phyloP scores from a whole-genome alignment of 2,329 filamentous ascomycete species.

The Metarhizium brunneum region DNA sequence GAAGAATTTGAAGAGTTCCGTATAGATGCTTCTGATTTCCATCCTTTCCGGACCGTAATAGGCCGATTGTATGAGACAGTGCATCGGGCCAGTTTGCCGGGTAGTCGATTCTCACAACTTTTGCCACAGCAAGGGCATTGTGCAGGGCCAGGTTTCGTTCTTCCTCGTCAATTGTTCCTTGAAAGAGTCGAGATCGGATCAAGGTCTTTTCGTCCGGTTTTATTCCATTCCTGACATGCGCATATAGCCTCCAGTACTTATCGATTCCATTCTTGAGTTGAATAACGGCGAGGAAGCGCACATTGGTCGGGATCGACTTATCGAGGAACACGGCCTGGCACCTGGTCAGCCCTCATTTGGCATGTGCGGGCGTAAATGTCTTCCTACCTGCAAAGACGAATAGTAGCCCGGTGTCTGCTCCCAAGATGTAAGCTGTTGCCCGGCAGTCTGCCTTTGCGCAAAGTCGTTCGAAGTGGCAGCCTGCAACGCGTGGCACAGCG shows the following conservation, averaged over 20 bases:
- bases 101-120: constrained; percentile 83
- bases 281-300: constrained; percentile 84
- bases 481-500: constrained; percentile 56
- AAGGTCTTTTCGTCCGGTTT: constrained; percentile 65
- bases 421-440: constrained; percentile 64
- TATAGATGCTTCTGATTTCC: constrained; percentile 57
- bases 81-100: constrained; percentile 73
- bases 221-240: constrained; percentile 49
- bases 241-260: constrained; percentile 74
- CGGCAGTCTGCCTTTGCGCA: constrained; percentile 55
- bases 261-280: constrained; percentile 96
- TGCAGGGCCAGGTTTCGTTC: constrained; percentile 71
- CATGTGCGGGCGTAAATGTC: constrained; percentile 1
- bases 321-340: constrained; percentile 70
- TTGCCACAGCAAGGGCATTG: constrained; percentile 79
- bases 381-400: constrained; percentile 53
- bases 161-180: constrained; percentile 68
- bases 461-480: constrained; percentile 54
- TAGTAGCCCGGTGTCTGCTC: constrained; percentile 59
- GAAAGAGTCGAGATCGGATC: constrained; percentile 67
- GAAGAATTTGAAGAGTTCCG: constrained; percentile 64
- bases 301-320: constrained; percentile 62
- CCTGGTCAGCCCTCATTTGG: neutral
- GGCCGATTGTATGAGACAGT: constrained; percentile 49
- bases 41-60: constrained; percentile 45